phyloP scores from a whole-genome alignment of 805 yeast genomes.

The Brettanomyces custersianus region DNA sequence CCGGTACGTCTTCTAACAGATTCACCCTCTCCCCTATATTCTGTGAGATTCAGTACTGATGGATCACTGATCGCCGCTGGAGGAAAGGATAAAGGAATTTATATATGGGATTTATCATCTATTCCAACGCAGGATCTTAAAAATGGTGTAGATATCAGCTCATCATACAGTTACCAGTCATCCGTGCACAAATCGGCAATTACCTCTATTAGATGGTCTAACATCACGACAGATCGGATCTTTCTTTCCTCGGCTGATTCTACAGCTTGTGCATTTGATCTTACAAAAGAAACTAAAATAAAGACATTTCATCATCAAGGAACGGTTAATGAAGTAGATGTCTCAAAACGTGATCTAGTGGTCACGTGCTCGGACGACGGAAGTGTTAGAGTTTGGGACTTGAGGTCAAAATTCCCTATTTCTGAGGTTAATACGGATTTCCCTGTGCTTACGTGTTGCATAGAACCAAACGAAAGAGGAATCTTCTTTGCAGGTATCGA shows the following conservation, averaged over 20 bases:
- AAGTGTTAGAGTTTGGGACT: slow-evolving; percentile 52
- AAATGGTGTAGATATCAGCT: slow-evolving; percentile 4
- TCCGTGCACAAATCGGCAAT: slow-evolving; percentile 50
- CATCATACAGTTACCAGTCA: slow-evolving; percentile 7
- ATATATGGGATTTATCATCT: slow-evolving; percentile 18
- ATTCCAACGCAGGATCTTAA: background rate
- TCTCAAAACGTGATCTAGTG: slow-evolving; percentile 20
- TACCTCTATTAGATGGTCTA: slow-evolving; percentile 48
- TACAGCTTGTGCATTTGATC: slow-evolving; percentile 56
- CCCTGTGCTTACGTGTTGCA: slow-evolving; percentile 48
- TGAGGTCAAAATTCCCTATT: slow-evolving; percentile 39
- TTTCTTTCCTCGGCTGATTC: slow-evolving; percentile 54
- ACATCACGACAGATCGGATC: slow-evolving; percentile 31
- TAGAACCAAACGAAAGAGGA: slow-evolving; percentile 29
- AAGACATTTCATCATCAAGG: slow-evolving; percentile 33
- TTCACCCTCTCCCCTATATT: slow-evolving; percentile 38
- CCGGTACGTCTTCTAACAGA: background rate
- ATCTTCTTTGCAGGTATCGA: slow-evolving; percentile 63
- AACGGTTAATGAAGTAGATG: slow-evolving; percentile 48
- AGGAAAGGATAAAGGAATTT: slow-evolving; percentile 46
- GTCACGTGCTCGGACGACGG: slow-evolving; percentile 67
- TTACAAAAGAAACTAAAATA: slow-evolving; percentile 42
- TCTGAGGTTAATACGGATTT: slow-evolving; percentile 27
- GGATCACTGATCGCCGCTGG: slow-evolving; percentile 54
- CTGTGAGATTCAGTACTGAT: slow-evolving; percentile 40